Evolutionary conservation across 1,284 basidiomycete genomes (phyloP).

Genomic region (Melampsora americana): DNA sequence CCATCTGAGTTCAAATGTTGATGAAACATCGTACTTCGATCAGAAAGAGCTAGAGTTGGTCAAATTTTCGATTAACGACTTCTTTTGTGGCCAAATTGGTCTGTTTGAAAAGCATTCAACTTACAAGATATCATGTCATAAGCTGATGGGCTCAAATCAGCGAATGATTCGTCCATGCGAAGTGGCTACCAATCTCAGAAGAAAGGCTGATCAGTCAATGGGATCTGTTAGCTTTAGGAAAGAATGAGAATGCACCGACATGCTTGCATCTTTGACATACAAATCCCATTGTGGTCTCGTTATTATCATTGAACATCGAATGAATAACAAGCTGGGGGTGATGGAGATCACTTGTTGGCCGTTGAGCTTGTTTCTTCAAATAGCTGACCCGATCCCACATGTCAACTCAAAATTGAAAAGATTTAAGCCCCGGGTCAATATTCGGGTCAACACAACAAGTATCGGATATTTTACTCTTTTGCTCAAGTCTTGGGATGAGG

Average conservation of each 20-base stretch:
- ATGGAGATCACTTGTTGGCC: no score
- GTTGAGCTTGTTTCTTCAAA: no score
- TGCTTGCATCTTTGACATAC: constrained; percentile 42
- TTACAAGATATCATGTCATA: constrained; percentile 71
- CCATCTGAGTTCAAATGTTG: background rate
- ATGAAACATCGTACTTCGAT: constrained; percentile 12
- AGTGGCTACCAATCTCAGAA: constrained; percentile 13
- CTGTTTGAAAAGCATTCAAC: constrained; percentile 6
- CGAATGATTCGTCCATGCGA: constrained; percentile 72
- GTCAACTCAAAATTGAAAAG: no score
- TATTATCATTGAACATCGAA: background rate
- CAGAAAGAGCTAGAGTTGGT: constrained; percentile 22
- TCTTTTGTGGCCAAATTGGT: background rate
- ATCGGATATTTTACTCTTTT: no score
- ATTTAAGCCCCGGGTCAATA: no score
- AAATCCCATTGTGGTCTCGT: constrained; percentile 5
- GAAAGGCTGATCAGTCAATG: background rate
- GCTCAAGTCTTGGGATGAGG: no score
- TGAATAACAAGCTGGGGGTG: no score
- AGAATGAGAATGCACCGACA: constrained; percentile 1
- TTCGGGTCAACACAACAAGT: no score
- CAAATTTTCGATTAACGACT: no score
- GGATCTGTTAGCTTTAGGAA: background rate
- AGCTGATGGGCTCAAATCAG: constrained; percentile 75
- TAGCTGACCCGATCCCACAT: no score